Conservation (phyloP, 352 stramenopile species). For the Phytopythium aichiense region DNA sequence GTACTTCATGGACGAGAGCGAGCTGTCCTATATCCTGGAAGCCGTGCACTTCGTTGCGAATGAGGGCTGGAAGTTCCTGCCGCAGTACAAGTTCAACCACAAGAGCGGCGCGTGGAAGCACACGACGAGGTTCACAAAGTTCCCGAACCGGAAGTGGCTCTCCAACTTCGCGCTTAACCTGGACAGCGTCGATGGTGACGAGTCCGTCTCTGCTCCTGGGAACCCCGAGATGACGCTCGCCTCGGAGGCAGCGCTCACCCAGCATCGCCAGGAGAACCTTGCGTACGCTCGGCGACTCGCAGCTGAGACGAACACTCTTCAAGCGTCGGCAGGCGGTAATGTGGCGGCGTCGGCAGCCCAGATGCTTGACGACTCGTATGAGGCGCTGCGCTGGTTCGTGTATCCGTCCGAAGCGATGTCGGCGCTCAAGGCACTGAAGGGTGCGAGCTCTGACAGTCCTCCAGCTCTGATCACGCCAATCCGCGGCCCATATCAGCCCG, state of each 20-base stretch:
- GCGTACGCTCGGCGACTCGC: slow-evolving; percentile 29
- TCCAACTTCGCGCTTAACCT: slow-evolving; percentile 42
- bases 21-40: slow-evolving; percentile 92
- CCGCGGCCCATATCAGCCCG: slow-evolving; percentile 44
- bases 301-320: slow-evolving; percentile 5
- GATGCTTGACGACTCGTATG: slow-evolving; percentile 45
- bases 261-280: slow-evolving; percentile 42
- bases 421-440: slow-evolving; percentile 53
- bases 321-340: slow-evolving; percentile 13
- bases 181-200: slow-evolving; percentile 17
- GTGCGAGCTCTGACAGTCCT: background rate
- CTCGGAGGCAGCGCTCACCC: slow-evolving; percentile 32
- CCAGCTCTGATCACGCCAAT: slow-evolving; percentile 18
- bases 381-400: slow-evolving; percentile 69
- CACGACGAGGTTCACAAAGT: slow-evolving; percentile 47
- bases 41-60: slow-evolving; percentile 92
- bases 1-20: slow-evolving; percentile 74
- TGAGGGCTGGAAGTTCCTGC: slow-evolving; percentile 92
- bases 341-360: slow-evolving; percentile 33
- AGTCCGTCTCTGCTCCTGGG: background rate
- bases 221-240: slow-evolving; percentile 7
- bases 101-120: slow-evolving; percentile 92
- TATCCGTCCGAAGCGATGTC: slow-evolving; percentile 81
- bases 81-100: slow-evolving; percentile 94
- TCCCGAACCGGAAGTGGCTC: slow-evolving; percentile 48